Evolutionary conservation across 768 basidiomycete genomes (phyloP).

Genomic region (Xerocomus potaroensis): DNA sequence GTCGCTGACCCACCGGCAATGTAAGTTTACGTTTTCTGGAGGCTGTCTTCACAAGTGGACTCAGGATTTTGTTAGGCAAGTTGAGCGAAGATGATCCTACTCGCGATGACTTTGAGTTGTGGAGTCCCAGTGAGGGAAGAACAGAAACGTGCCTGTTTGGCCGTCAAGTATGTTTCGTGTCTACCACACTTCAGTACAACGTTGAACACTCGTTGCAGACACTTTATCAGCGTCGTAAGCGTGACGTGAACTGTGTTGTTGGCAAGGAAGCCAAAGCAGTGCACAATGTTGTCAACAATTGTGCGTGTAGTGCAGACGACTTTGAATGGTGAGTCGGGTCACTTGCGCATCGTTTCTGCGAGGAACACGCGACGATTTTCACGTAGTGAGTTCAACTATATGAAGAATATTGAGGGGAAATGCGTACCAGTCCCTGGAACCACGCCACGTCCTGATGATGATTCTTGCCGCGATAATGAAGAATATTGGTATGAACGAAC

Average conservation of each 20-base stretch:
- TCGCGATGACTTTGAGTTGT: constrained; percentile 92
- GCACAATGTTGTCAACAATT: constrained; percentile 59
- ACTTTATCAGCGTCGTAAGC: constrained; percentile 83
- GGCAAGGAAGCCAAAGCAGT: constrained; percentile 59
- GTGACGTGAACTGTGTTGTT: constrained; percentile 78
- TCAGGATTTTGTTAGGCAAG: constrained; percentile 45
- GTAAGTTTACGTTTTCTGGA: constrained; percentile 42
- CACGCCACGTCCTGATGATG: constrained; percentile 55
- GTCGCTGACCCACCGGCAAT: constrained; percentile 66
- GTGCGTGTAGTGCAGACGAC: constrained; percentile 67
- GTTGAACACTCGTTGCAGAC: constrained; percentile 45
- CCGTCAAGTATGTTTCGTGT: constrained; percentile 54
- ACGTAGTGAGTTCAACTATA: constrained; percentile 87
- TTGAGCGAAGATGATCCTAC: constrained; percentile 66
- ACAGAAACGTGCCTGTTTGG: constrained; percentile 89
- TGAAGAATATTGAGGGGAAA: constrained; percentile 58
- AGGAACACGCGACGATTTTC: not conserved
- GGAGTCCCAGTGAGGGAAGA: constrained; percentile 93
- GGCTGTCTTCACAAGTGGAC: not conserved
- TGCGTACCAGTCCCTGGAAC: constrained; percentile 79
- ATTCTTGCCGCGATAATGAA: constrained; percentile 55
- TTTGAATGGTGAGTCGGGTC: constrained; percentile 84
- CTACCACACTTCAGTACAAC: not conserved
- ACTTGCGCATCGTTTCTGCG: not conserved
- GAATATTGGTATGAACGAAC: constrained; percentile 95